These are phyloP conservation scores for Metschnikowia dekortorum DNA, from an alignment of 805 yeast genomes.

Conservation along the genomic window DNA sequence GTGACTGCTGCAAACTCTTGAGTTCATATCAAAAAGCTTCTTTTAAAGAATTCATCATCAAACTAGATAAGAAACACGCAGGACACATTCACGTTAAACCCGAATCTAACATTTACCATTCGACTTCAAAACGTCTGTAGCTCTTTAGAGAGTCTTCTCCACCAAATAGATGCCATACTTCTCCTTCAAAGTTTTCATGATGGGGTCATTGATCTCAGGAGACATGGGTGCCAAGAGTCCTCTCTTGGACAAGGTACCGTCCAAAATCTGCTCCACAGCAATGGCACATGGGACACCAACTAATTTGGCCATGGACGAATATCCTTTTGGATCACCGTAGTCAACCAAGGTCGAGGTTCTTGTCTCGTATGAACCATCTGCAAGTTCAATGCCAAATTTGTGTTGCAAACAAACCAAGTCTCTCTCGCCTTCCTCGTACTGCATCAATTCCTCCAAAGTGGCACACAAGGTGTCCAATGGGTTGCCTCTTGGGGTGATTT, in stretches of 20 bases:
- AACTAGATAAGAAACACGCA: no score
- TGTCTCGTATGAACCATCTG: slow-evolving; percentile 83
- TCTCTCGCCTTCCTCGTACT: slow-evolving; percentile 91
- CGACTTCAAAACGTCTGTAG: no score
- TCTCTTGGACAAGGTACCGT: slow-evolving; percentile 70
- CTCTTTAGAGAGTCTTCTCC: slow-evolving; percentile 60
- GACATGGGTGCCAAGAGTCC: slow-evolving; percentile 93
- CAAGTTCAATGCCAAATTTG: slow-evolving; percentile 96
- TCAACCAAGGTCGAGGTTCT: slow-evolving; percentile 95
- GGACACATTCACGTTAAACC: no score
- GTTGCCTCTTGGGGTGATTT: slow-evolving; percentile 84
- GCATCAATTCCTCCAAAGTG: slow-evolving; percentile 91
- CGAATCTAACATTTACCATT: no score
- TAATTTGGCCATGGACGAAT: slow-evolving; percentile 96
- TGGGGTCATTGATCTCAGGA: slow-evolving; percentile 84
- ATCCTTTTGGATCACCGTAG: slow-evolving; percentile 82
- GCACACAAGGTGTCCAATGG: slow-evolving; percentile 97
- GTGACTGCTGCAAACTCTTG: no score
- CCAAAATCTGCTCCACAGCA: slow-evolving; percentile 80
- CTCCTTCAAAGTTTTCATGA: slow-evolving; percentile 87
- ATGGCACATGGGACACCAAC: slow-evolving; percentile 99
- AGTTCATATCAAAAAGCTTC: no score
- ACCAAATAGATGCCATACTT: slow-evolving; percentile 81
- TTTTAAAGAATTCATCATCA: no score
- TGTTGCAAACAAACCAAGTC: slow-evolving; percentile 95